Conservation (phyloP, 306 rosid genomes). For the Arachis stenosperma region DNA sequence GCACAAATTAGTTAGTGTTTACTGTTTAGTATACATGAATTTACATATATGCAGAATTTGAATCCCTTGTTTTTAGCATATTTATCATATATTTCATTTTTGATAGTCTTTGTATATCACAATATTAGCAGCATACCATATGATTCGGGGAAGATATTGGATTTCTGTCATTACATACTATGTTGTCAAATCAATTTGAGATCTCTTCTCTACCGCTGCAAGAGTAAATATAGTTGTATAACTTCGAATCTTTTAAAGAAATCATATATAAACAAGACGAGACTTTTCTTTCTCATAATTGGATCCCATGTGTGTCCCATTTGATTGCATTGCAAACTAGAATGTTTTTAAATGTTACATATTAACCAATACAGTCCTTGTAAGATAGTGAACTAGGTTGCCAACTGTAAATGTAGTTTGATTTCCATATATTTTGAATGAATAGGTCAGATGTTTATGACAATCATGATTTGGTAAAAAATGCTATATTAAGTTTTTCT, state of each 20-base stretch:
- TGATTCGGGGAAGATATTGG: slow-evolving; percentile 2
- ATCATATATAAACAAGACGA: neutral
- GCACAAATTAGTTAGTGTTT: neutral
- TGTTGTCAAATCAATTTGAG: neutral
- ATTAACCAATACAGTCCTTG: slow-evolving; percentile 8
- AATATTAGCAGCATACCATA: neutral
- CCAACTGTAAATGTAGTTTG: neutral
- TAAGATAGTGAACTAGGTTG: slow-evolving; percentile 5
- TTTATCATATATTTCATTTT: neutral
- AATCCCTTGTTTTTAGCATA: slow-evolving; percentile 10
- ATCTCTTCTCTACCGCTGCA: slow-evolving; percentile 16
- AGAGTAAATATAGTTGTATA: neutral
- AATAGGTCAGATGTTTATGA: neutral
- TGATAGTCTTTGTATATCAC: slow-evolving; percentile 5
- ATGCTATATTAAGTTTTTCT: neutral
- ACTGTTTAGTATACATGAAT: neutral
- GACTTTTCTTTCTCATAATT: slow-evolving; percentile 13
- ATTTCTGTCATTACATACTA: slow-evolving; percentile 8
- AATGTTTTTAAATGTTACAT: slow-evolving; percentile 18
- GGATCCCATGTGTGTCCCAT: neutral
- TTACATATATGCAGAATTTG: neutral
- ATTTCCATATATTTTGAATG: slow-evolving; percentile 3
- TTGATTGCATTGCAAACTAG: slow-evolving; percentile 31
- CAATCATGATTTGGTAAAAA: slow-evolving; percentile 16
- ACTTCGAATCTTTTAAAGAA: neutral